Evolutionary conservation across 306 rosid species (phyloP), one percentile per base, ranked within the genome.

Genomic region (Quercus aquifolioides): DNA sequence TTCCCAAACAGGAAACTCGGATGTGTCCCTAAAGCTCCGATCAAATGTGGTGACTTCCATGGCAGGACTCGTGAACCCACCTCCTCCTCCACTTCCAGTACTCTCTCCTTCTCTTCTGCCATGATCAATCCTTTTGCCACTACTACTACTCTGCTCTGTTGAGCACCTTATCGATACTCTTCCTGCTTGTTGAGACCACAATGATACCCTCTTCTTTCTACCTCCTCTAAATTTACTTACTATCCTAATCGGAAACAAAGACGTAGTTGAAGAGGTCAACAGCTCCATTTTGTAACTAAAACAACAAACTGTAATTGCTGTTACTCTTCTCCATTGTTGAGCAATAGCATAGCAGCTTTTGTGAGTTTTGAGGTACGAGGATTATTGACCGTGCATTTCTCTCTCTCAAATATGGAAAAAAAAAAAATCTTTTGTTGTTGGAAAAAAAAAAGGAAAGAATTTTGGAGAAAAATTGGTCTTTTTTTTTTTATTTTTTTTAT

Each of bases 1-100:
- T 31, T 95, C 99, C 99, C 98, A 92, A 26, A 91, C 94, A 14
- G 99, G 97, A 49, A 88, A 91, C 81, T 94, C 98, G 31, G 97
- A 10, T 3, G 54, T 75, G 13, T 91, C 97, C 55, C 76, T 69
- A 82, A 91, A 91, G 69, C 80, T 71, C 17, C 77, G 57, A 71
- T 91, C 90, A 75, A 95, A 84, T 62, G 99, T 85, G 56, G 97
- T 85, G 62, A 90, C 97, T 84, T 94, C 97, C 90, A 90, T 81
- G 60, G 97, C 90, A 2, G 98, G 90, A 6, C 87, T 81, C 18
- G 92, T 79, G 87, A 95, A 92, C 49, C 94, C 84, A 51, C 80
- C 58, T 5, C 81, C 85, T 26, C 81, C 75, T 46, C 52, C 15
- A 3, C 68, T 41, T 41, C 46, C 12, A 35, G 41, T 35, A 41